phyloP scores from a whole-genome alignment of 1,284 basidiomycete genomes.

The Cryptococcus jaspeensis region DNA sequence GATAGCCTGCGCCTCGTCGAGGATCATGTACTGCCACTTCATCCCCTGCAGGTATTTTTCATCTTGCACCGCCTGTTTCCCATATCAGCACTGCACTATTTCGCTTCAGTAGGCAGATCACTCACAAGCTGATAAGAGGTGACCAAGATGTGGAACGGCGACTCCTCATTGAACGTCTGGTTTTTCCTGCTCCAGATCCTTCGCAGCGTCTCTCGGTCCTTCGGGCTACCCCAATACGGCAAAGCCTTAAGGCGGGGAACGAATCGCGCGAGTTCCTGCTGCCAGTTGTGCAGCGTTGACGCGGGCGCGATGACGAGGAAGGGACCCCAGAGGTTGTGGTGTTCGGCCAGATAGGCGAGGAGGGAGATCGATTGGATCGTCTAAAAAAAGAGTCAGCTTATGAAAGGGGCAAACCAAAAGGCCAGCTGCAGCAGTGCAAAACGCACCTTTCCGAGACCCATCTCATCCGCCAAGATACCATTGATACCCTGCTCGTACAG shows the following conservation, averaged over 20 bases:
- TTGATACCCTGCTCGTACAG: constrained; percentile 99
- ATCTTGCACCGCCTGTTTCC: constrained; percentile 79
- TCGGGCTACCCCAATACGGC: constrained; percentile 98
- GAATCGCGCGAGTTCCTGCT: constrained; percentile 95
- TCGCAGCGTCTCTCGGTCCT: constrained; percentile 89
- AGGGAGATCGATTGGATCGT: constrained; percentile 99
- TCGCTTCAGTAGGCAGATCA: constrained; percentile 11
- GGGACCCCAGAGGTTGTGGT: constrained; percentile 98
- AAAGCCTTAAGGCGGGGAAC: constrained; percentile 91
- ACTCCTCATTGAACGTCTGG: constrained; percentile 90
- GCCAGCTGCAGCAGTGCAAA: neutral
- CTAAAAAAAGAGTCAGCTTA: constrained; percentile 53
- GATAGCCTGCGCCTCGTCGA: constrained; percentile 99
- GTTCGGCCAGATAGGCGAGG: constrained; percentile 93
- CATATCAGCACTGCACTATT: neutral
- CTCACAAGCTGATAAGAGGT: constrained; percentile 93
- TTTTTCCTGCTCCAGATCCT: constrained; percentile 99
- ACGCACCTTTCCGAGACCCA: neutral
- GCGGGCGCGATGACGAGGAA: constrained; percentile 99
- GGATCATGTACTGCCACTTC: constrained; percentile 99
- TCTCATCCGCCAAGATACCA: constrained; percentile 52
- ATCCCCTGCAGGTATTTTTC: constrained; percentile 97
- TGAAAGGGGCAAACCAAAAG: neutral
- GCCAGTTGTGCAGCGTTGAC: constrained; percentile 99
- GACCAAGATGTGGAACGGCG: constrained; percentile 94